Evolutionary conservation across 2,329 filamentous ascomycete genomes (phyloP).

Genomic region (Ampelomyces quisqualis): DNA sequence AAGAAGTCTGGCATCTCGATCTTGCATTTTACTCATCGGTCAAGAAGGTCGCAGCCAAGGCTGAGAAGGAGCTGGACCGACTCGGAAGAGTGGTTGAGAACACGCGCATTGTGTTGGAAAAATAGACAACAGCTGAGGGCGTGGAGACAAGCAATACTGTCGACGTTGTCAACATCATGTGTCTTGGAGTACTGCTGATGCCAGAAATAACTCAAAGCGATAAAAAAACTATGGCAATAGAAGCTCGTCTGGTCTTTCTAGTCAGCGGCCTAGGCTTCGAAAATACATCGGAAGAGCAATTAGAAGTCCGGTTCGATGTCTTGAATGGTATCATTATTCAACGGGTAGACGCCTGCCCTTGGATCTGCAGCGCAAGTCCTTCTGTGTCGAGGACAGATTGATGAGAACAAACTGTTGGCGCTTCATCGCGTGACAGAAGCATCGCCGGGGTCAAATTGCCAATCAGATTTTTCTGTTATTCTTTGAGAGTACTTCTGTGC

Average conservation of each 20-base stretch:
- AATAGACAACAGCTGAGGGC: conserved; percentile 21
- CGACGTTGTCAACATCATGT: conserved; percentile 39
- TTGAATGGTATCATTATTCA: conserved; percentile 4
- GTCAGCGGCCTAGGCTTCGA: conserved; percentile 10
- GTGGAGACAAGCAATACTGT: conserved; percentile 33
- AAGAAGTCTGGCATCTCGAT: conserved; percentile 51
- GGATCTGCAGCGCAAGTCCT: no score
- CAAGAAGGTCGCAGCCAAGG: conserved; percentile 28
- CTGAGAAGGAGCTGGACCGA: conserved; percentile 20
- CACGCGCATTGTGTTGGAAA: conserved; percentile 32
- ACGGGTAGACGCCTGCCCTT: no score
- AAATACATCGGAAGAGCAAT: conserved; percentile 5
- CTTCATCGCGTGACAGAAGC: no score
- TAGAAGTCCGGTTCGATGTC: conserved; percentile 3
- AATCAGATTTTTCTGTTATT: no score
- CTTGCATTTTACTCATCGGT: conserved; percentile 44
- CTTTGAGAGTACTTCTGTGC: no score
- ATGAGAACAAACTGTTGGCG: no score
- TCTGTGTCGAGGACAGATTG: no score
- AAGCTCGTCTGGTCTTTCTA: conserved; percentile 5
- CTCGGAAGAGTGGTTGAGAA: conserved; percentile 41
- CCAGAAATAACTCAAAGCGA: conserved; percentile 16
- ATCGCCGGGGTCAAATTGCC: no score
- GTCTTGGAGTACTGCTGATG: conserved; percentile 30
- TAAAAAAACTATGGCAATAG: conserved; percentile 2